phyloP scores from a whole-genome alignment of 2,329 filamentous ascomycete genomes.

The Scedosporium minutisporum region DNA sequence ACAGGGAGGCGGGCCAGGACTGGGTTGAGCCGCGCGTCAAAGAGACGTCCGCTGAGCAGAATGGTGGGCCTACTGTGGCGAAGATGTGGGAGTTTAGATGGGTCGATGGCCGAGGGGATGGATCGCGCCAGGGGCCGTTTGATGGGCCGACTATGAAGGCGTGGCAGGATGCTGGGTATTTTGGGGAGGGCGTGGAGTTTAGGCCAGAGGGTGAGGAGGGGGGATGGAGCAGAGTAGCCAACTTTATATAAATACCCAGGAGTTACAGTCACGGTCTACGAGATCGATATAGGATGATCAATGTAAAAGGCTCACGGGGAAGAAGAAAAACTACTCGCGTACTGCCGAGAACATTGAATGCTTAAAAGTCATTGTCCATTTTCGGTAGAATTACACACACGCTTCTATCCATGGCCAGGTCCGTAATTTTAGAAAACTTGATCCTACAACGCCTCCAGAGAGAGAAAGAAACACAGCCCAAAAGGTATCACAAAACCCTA shows the following conservation, averaged over 20 bases:
- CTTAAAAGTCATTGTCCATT: not conserved
- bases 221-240: conserved; percentile 40
- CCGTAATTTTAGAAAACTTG: conserved; percentile 10
- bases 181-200: conserved; percentile 81
- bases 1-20: conserved; percentile 74
- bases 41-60: conserved; percentile 13
- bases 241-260: conserved; percentile 35
- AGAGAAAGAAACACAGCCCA: not conserved
- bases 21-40: conserved; percentile 51
- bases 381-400: conserved; percentile 1
- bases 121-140: conserved; percentile 74
- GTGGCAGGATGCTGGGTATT: conserved; percentile 89
- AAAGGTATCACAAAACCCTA: conserved; percentile 3
- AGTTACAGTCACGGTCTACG: not conserved
- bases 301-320: not conserved
- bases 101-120: conserved; percentile 78
- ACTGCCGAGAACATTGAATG: not conserved
- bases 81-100: conserved; percentile 84
- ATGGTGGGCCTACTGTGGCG: conserved; percentile 5
- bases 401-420: conserved; percentile 4
- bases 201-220: conserved; percentile 45
- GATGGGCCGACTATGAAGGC: conserved; percentile 77
- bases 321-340: not conserved
- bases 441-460: conserved; percentile 4
- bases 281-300: not conserved